Percentiles rank a stretch among this genome's conserved stretches.
phyloP scores from a whole-genome alignment of 2,329 filamentous ascomycete species.

The Epichloe gansuensis region DNA sequence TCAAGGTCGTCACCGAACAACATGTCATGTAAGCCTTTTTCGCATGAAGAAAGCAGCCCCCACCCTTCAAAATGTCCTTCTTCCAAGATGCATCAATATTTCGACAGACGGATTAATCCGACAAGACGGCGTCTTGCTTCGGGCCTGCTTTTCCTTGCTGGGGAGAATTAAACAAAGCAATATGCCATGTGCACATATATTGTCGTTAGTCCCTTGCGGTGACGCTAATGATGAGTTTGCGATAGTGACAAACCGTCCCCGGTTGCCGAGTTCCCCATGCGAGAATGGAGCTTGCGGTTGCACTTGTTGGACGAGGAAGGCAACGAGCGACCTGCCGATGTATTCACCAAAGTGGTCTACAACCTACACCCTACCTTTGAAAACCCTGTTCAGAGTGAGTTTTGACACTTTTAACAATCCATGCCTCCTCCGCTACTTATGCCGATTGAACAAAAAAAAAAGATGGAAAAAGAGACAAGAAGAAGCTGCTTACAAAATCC shows the following conservation, averaged over 20 bases:
- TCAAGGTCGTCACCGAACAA: slow-evolving; percentile 92
- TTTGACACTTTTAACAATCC: not conserved
- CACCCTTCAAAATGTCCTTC: not conserved
- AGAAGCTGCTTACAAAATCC: not conserved
- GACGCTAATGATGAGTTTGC: slow-evolving; percentile 5
- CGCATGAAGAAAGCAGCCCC: not conserved
- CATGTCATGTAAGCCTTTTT: slow-evolving; percentile 58
- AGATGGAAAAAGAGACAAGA: too few species aligned
- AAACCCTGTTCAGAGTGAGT: slow-evolving; percentile 72
- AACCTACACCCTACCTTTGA: slow-evolving; percentile 90
- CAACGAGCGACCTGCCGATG: slow-evolving; percentile 67
- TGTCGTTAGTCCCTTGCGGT: not conserved
- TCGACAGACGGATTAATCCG: not conserved
- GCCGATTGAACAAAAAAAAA: not conserved
- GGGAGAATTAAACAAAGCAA: not conserved
- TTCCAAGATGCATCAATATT: not conserved
- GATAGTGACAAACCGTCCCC: slow-evolving; percentile 66
- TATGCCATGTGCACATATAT: not conserved
- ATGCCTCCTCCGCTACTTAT: not conserved
- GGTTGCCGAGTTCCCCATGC: slow-evolving; percentile 81
- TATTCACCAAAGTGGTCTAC: slow-evolving; percentile 89
- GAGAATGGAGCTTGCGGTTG: slow-evolving; percentile 81
- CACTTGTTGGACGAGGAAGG: slow-evolving; percentile 76
- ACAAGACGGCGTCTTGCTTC: not conserved
- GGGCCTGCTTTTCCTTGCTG: not conserved